phyloP scores from a whole-genome alignment of 257 asterid genomes.

The Nicotiana otophora region DNA sequence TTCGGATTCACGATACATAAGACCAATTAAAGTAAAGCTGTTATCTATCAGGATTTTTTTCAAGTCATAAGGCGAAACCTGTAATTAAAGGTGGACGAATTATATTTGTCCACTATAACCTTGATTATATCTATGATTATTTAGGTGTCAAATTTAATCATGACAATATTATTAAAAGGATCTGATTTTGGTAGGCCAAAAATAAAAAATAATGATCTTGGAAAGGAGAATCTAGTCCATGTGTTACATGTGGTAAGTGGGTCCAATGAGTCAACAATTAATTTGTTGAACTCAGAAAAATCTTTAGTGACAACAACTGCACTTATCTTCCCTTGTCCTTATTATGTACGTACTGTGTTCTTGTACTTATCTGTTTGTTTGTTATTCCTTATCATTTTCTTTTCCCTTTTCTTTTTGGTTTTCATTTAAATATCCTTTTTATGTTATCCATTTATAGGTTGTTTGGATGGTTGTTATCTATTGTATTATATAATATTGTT shows the following conservation, averaged over 20 bases:
- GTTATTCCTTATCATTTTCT: neutral
- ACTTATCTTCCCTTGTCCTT: neutral
- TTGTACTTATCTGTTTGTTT: neutral
- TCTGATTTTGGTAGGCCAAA: neutral
- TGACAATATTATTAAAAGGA: neutral
- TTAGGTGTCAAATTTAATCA: neutral
- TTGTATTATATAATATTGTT: too few species aligned
- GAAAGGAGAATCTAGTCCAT: constrained; percentile 8
- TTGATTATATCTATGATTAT: too few species aligned
- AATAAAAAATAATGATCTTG: neutral
- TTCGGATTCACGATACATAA: too few species aligned
- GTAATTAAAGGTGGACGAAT: too few species aligned
- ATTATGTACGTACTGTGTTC: neutral
- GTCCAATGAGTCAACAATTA: neutral
- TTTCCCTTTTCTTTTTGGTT: neutral
- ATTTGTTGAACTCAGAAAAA: neutral
- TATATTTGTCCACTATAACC: too few species aligned
- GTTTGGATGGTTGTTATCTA: too few species aligned
- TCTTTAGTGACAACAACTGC: neutral
- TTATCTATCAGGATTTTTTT: too few species aligned
- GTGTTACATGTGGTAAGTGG: neutral
- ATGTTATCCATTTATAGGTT: too few species aligned
- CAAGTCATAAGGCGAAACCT: too few species aligned
- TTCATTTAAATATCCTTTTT: too few species aligned
- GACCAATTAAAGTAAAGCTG: too few species aligned